A percentile compares a stretch with the other conserved stretches of the same genome.
Conservation (phyloP, 2,329 filamentous ascomycete species). For the Hypoxylon sp. region DNA sequence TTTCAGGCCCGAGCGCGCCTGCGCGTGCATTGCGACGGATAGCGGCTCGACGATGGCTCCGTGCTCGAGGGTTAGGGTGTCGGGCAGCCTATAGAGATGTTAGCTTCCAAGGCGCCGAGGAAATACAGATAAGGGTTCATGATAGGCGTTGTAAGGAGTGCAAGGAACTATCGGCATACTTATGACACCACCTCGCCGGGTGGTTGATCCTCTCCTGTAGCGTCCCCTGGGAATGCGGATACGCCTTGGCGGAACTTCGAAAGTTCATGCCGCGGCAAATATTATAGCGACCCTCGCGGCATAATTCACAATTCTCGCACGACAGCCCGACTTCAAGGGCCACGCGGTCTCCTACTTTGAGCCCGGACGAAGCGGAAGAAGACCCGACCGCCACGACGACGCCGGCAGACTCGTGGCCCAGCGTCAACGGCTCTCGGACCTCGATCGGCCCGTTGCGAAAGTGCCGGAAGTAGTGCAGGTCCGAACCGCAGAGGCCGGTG, state of each 20-base stretch:
- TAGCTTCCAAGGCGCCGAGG: background rate
- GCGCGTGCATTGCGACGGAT: conserved; percentile 69
- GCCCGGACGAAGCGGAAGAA: conserved; percentile 54
- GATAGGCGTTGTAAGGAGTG: no score
- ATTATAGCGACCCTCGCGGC: conserved; percentile 69
- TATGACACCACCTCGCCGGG: conserved; percentile 67
- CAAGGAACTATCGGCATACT: conserved; percentile 53
- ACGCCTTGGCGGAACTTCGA: conserved; percentile 67
- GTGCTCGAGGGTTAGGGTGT: conserved; percentile 60
- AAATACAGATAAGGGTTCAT: conserved; percentile 2
- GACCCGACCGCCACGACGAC: conserved; percentile 69
- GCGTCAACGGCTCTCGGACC: conserved; percentile 64
- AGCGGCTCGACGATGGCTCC: conserved; percentile 71
- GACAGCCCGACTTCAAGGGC: conserved; percentile 69
- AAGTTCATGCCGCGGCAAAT: conserved; percentile 69
- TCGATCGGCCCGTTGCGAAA: conserved; percentile 74
- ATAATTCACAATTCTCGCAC: conserved; percentile 64
- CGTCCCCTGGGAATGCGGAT: conserved; percentile 69
- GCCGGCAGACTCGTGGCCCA: conserved; percentile 78
- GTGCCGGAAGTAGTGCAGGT: conserved; percentile 75
- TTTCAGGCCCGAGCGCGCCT: conserved; percentile 58
- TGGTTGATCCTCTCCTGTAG: conserved; percentile 68
- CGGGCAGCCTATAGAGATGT: conserved; percentile 57
- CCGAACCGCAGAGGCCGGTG: conserved; percentile 75
- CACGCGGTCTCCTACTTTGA: conserved; percentile 77